Evolutionary conservation across 2,329 filamentous ascomycete genomes (phyloP).

Genomic region (Macrophomina pseudophaseolina): DNA sequence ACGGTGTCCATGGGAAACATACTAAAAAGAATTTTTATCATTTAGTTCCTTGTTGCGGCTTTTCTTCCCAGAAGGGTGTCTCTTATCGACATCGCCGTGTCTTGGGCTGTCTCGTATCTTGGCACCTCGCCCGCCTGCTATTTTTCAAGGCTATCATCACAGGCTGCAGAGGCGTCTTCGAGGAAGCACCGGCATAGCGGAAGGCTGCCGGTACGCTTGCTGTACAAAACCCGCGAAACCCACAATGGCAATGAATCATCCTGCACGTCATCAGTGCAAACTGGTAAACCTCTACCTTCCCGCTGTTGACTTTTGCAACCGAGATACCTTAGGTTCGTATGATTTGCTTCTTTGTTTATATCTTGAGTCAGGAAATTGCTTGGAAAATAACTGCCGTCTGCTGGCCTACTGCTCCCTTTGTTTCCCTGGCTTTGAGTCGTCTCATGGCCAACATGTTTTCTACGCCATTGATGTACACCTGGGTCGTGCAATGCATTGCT

Average conservation of each 20-base stretch:
- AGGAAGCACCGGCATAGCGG: slow-evolving; percentile 47
- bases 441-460: slow-evolving; percentile 65
- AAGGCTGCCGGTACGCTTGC: slow-evolving; percentile 53
- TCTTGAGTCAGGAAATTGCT: slow-evolving; percentile 56
- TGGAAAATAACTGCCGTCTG: slow-evolving; percentile 63
- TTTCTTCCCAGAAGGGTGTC: slow-evolving; percentile 32
- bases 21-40: background rate
- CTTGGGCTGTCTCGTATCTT: slow-evolving; percentile 39
- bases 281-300: slow-evolving; percentile 32
- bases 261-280: slow-evolving; percentile 55
- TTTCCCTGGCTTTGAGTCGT: slow-evolving; percentile 60
- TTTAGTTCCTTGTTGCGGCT: slow-evolving; percentile 32
- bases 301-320: background rate
- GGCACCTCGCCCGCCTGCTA: slow-evolving; percentile 39
- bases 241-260: slow-evolving; percentile 59
- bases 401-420: slow-evolving; percentile 62
- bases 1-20: background rate
- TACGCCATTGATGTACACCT: slow-evolving; percentile 32
- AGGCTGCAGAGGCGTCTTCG: slow-evolving; percentile 37
- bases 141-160: slow-evolving; percentile 39
- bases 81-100: slow-evolving; percentile 32
- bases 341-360: slow-evolving; percentile 57
- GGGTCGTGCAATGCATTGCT: no score
- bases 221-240: slow-evolving; percentile 55
- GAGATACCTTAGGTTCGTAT: slow-evolving; percentile 49